Base-by-base conservation (phyloP, 305 asterid species). In the Coffea humblotiana region DNA sequence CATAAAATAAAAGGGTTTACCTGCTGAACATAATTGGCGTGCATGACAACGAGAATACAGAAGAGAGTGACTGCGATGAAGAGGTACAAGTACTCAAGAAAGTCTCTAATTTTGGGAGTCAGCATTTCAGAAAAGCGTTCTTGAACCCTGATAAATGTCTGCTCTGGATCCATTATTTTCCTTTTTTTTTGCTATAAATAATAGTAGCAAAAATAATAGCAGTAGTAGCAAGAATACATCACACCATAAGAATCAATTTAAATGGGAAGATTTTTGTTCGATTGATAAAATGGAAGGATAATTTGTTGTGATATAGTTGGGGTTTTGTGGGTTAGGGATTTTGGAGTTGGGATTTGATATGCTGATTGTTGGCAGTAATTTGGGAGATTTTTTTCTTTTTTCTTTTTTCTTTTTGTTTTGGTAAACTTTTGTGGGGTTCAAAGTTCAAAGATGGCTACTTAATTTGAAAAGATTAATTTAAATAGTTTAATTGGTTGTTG, bases 21-120 rank as follows among this genome's bases (percentile, higher is more conserved):
- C 97, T 96, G 99, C 81, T 94, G 99, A 84, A 94, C 99, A 80
- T 96, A 96, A 91, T 96, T 96, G 83, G 98, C 97, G 97, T 96
- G 98, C 99, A 96, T 94, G 74, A 96, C 97, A 72, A 94, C 98
- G 78, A 96, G 98, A 79, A 96, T 89, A 82, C 89, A 89, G 89
- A 96, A 96, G 79, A 94, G 97, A 80, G 95, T 90, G 71, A 96
- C 83, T 78, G 99, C 99, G 76, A 92, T 71, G 80, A 94, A 89
- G 40, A 96, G 93, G 85, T 91, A 91, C 73, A 96, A 86, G 79
- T 91, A 96, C 84, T 96, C 99, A 54, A 96, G 95, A 82, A 90
- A 84, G 52, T 88, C 97, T 86, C 98, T 87, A 83, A 96, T 89
- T 86, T 87, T 89, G 40, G 97, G 97, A 14, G 89, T 88, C 64